Evolutionary conservation across 805 yeast species (phyloP).

Genomic region (Saccharomycopsis sp.): DNA sequence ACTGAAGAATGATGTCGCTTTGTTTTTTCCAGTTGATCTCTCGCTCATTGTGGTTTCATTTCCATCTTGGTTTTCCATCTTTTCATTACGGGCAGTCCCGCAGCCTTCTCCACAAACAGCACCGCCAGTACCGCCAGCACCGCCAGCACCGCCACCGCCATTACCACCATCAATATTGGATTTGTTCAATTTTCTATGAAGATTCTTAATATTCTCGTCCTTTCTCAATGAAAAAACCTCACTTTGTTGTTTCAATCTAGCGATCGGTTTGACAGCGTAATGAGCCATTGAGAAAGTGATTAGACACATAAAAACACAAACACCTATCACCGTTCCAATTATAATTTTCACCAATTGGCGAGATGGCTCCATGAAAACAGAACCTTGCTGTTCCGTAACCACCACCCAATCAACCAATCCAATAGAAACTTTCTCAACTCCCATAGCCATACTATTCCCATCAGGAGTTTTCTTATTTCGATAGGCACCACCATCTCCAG

Average conservation of each 20-base stretch:
- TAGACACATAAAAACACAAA: constrained; percentile 65
- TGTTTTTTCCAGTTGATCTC: too few species aligned
- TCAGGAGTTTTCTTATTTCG: constrained; percentile 33
- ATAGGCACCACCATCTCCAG: constrained; percentile 35
- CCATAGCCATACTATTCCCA: constrained; percentile 43
- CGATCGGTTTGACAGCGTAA: constrained; percentile 78
- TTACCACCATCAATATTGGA: background rate
- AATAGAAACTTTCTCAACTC: constrained; percentile 34
- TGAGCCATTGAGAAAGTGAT: constrained; percentile 81
- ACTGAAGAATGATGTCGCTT: too few species aligned
- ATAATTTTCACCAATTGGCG: constrained; percentile 57
- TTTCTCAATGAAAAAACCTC: constrained; percentile 37
- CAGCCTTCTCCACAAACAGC: background rate
- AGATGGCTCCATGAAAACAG: constrained; percentile 57
- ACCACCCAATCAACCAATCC: constrained; percentile 60
- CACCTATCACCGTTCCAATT: constrained; percentile 70
- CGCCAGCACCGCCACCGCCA: background rate
- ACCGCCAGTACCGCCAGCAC: background rate
- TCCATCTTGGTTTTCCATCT: too few species aligned
- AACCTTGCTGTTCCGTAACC: constrained; percentile 55
- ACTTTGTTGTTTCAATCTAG: constrained; percentile 73
- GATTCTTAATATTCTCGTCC: constrained; percentile 27
- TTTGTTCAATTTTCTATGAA: constrained; percentile 4
- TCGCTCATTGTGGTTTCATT: too few species aligned
- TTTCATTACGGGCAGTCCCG: background rate